A percentile compares a stretch with the other conserved stretches of the same genome.
Evolutionary conservation across 2,329 filamentous ascomycete species (phyloP).

Genomic region (Colletotrichum echinochloae): DNA sequence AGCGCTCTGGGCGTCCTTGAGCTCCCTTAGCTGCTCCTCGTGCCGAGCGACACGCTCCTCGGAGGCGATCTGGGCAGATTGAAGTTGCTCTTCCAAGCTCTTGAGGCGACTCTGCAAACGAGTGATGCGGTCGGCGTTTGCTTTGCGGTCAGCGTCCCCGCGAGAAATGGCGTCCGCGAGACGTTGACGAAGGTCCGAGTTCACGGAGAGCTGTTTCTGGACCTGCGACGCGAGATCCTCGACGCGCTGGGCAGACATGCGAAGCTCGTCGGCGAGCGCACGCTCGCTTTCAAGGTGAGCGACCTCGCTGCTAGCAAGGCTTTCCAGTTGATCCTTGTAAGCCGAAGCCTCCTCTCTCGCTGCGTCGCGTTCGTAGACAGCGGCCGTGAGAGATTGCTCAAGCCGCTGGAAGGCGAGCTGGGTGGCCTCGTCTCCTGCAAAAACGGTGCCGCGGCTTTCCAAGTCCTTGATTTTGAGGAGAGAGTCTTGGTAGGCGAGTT

Average conservation of each 20-base stretch:
- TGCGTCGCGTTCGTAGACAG: conserved; percentile 79
- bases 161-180: conserved; percentile 83
- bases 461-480: conserved; percentile 75
- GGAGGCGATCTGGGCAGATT: conserved; percentile 84
- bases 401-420: conserved; percentile 72
- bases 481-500: conserved; percentile 76
- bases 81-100: conserved; percentile 83
- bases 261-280: conserved; percentile 76
- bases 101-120: conserved; percentile 85
- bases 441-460: conserved; percentile 59
- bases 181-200: conserved; percentile 79
- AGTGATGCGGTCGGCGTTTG: conserved; percentile 85
- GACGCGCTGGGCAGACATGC: conserved; percentile 79
- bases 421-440: conserved; percentile 67
- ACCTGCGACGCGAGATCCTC: conserved; percentile 85
- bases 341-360: conserved; percentile 73
- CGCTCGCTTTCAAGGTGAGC: conserved; percentile 70
- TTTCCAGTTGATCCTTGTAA: conserved; percentile 71
- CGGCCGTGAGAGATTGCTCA: conserved; percentile 75
- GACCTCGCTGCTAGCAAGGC: conserved; percentile 67
- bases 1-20: conserved; percentile 81
- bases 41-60: conserved; percentile 87
- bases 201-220: conserved; percentile 81
- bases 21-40: conserved; percentile 82
- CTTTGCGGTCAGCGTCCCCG: conserved; percentile 85